These are phyloP conservation scores for Chalciporus sp. DNA, from an alignment of 1,284 basidiomycete genomes.

Conservation along the genomic window DNA sequence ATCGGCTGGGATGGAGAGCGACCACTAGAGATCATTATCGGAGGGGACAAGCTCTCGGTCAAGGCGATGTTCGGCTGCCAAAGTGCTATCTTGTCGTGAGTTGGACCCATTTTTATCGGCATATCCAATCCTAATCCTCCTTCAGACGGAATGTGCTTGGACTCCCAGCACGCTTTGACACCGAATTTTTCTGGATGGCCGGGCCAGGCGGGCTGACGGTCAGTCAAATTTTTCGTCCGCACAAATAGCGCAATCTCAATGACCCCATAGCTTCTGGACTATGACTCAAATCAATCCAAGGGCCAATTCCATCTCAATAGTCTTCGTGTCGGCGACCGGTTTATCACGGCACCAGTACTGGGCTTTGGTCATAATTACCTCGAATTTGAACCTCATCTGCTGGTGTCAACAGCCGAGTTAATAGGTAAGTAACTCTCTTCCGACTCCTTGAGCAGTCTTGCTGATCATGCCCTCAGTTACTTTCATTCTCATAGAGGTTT, in stretches of 20 bases:
- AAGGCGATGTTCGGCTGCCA: slow-evolving; percentile 49
- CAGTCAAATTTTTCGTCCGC: slow-evolving; percentile 18
- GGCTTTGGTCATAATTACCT: slow-evolving; percentile 50
- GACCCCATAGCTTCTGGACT: slow-evolving; percentile 45
- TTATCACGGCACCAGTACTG: slow-evolving; percentile 40
- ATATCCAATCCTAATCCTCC: slow-evolving; percentile 1
- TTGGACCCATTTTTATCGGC: slow-evolving; percentile 1
- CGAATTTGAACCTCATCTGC: slow-evolving; percentile 45
- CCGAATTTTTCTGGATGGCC: slow-evolving; percentile 56
- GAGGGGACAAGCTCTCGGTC: slow-evolving; percentile 44
- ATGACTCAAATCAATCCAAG: slow-evolving; percentile 45
- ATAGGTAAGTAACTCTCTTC: slow-evolving; percentile 39
- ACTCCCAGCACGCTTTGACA: slow-evolving; percentile 58
- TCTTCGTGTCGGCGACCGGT: slow-evolving; percentile 37
- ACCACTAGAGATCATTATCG: slow-evolving; percentile 48
- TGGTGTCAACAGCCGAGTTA: slow-evolving; percentile 48
- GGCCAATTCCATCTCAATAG: slow-evolving; percentile 52
- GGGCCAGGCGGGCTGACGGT: slow-evolving; percentile 50
- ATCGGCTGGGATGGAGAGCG: slow-evolving; percentile 51
- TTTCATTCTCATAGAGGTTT: slow-evolving; percentile 59
- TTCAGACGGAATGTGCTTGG: slow-evolving; percentile 51
- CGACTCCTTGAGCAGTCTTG: neutral
- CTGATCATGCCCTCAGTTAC: slow-evolving; percentile 42
- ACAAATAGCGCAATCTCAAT: slow-evolving; percentile 9
- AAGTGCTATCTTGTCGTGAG: slow-evolving; percentile 52